Evolutionary conservation across 2,329 filamentous ascomycete species (phyloP), one percentile per base, ranked within the genome.

Genomic region (Clarireedia sp.): DNA sequence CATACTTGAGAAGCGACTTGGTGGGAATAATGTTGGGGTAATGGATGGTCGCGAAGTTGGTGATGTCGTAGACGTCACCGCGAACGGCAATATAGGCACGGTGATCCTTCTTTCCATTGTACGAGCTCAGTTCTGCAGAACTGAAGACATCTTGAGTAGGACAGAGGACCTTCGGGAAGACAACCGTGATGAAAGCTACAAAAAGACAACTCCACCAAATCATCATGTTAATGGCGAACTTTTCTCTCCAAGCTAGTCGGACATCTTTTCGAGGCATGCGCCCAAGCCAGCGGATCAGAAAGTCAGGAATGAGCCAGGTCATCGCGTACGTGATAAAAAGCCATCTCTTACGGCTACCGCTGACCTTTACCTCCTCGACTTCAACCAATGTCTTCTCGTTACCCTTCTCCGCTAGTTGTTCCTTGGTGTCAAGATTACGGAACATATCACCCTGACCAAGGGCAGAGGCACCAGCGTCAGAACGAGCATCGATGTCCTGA

Each of bases 391-490:
- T 84, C 71, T 92, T 90, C 63, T 95, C 89, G 62, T 96, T 95
- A 59, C 89, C 89, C 63, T 95, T 92, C 72, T 97, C 92, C 0
- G 92, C 89, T 82, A 99, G 90, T 68, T 96, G 89, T 69, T 95
- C 88, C 60, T 90, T 83, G 6, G 92, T 96, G 63, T 97, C 92
- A 7, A 97, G 78, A 66, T 96, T 96, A 67, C 90, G 89, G 78
- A 99, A 99, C 92, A 99, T 96, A 69, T 99, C 94, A 7, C 94
- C 91, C 52, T 82, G 88, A 48, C 91, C 88, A 68, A 96, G 87
- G 5, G 89, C 90, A n/a, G 92, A 96, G 2, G 80, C 87, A 3
- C 91, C 92, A 7, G 92, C 91, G 51, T 99, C 94, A 29, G 94
- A 97, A 44, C 90, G 89, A 7, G 85, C 77, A 68, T 99, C 94